Conservation (phyloP, 2,329 filamentous ascomycete species). For the Nemania sp. region DNA sequence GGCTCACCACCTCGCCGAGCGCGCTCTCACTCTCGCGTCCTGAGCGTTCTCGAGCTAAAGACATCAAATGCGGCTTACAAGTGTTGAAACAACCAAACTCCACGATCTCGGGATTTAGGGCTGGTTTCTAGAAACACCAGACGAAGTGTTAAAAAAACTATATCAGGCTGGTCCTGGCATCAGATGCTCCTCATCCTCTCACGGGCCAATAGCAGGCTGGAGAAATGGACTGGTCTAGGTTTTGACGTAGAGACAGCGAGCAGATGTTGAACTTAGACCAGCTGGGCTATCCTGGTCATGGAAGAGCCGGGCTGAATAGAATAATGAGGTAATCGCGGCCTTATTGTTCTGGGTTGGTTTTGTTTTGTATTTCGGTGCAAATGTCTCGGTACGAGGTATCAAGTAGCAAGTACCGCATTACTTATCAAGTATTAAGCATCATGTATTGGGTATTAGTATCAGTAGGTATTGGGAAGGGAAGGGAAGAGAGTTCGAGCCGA, state of each 20-base stretch:
- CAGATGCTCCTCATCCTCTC: slow-evolving; percentile 11
- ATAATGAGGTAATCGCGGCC: slow-evolving; percentile 24
- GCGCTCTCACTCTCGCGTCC: slow-evolving; percentile 32
- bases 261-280: slow-evolving; percentile 21
- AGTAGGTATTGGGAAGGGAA: neutral
- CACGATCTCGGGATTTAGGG: slow-evolving; percentile 4
- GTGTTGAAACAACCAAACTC: slow-evolving; percentile 3
- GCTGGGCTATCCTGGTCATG: slow-evolving; percentile 30
- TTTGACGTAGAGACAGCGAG: slow-evolving; percentile 13
- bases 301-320: slow-evolving; percentile 34
- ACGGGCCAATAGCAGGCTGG: slow-evolving; percentile 29
- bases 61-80: slow-evolving; percentile 39
- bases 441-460: neutral
- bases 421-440: neutral
- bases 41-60: slow-evolving; percentile 28
- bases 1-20: slow-evolving; percentile 33
- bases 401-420: slow-evolving; percentile 5
- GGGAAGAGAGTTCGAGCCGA: slow-evolving; percentile 13
- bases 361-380: slow-evolving; percentile 20
- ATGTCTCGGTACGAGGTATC: slow-evolving; percentile 30
- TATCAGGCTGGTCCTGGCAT: slow-evolving; percentile 3
- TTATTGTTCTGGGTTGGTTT: slow-evolving; percentile 7
- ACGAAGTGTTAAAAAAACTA: neutral
- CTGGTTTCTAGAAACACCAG: slow-evolving; percentile 14
- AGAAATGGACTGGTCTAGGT: slow-evolving; percentile 16